Conservation (phyloP, 176 grass and related monocot genomes). For the Lolium perenne region DNA sequence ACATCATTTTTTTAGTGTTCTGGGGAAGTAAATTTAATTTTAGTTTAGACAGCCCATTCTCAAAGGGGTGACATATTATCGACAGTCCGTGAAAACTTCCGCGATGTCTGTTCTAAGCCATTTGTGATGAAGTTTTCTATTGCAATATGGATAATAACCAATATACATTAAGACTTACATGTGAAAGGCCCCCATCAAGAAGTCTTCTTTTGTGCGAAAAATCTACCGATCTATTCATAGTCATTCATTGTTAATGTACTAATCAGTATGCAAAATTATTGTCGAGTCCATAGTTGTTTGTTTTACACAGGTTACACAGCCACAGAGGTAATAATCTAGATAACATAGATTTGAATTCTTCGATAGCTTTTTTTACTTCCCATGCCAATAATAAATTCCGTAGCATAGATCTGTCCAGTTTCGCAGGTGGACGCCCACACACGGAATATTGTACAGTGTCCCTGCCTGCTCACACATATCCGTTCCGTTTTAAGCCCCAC, state of each 20-base stretch:
- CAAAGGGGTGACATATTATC: too few species aligned
- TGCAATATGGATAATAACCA: not conserved
- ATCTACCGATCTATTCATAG: too few species aligned
- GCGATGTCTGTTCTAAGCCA: not conserved
- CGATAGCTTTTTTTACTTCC: too few species aligned
- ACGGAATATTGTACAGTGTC: slow-evolving; percentile 39
- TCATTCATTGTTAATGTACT: too few species aligned
- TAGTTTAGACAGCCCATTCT: too few species aligned
- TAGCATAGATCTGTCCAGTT: not conserved
- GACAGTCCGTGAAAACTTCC: too few species aligned
- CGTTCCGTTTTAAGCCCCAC: slow-evolving; percentile 40
- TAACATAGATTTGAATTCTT: not conserved
- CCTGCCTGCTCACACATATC: not conserved
- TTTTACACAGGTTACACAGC: too few species aligned
- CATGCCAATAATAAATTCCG: not conserved
- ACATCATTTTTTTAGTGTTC: too few species aligned
- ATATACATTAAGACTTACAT: not conserved
- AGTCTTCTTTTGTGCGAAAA: too few species aligned
- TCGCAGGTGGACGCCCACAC: slow-evolving; percentile 27
- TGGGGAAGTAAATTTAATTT: too few species aligned
- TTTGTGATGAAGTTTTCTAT: not conserved
- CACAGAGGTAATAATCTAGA: not conserved
- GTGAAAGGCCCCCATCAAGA: not conserved
- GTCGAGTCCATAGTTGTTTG: not conserved
- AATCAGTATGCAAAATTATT: not conserved